phyloP scores from a whole-genome alignment of 768 basidiomycete genomes.

The Mycena rebaudengoi region DNA sequence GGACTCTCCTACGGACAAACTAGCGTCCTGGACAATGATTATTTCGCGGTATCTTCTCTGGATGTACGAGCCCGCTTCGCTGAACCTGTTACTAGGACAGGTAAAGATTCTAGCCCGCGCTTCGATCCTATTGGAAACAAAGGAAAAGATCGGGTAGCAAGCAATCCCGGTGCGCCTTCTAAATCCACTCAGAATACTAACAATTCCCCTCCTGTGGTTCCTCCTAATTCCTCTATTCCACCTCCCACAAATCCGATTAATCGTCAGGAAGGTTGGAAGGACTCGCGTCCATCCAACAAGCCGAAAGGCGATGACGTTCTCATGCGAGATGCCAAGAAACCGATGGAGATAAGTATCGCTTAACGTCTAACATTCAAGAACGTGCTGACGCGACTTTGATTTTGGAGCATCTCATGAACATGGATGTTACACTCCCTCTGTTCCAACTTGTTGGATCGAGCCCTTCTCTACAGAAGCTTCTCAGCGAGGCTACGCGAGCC shows the following conservation, averaged over 20 bases:
- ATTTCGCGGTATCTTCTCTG: slow-evolving; percentile 13
- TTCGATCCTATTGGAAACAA: neutral
- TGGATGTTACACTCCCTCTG: neutral
- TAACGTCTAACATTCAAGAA: slow-evolving; percentile 15
- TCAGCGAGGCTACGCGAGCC: neutral
- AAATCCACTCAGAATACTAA: no score
- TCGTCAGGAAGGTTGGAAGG: slow-evolving; percentile 10
- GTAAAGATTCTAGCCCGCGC: neutral
- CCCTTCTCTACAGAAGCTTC: slow-evolving; percentile 9
- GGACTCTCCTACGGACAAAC: neutral
- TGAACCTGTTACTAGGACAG: neutral
- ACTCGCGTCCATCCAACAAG: neutral
- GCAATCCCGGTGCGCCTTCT: neutral
- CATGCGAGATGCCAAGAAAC: slow-evolving; percentile 7
- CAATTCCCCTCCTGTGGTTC: neutral
- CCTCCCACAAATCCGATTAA: slow-evolving; percentile 12
- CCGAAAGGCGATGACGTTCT: neutral
- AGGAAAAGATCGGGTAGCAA: neutral
- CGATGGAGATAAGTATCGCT: slow-evolving; percentile 1
- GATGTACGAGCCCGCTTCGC: neutral
- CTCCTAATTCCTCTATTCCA: neutral
- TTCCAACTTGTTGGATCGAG: slow-evolving; percentile 1
- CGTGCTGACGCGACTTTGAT: neutral
- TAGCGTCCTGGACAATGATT: neutral
- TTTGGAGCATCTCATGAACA: neutral